Evolutionary conservation across 2,329 filamentous ascomycete species (phyloP), one percentile per base, ranked within the genome.

Genomic region (Phialophora tarda): DNA sequence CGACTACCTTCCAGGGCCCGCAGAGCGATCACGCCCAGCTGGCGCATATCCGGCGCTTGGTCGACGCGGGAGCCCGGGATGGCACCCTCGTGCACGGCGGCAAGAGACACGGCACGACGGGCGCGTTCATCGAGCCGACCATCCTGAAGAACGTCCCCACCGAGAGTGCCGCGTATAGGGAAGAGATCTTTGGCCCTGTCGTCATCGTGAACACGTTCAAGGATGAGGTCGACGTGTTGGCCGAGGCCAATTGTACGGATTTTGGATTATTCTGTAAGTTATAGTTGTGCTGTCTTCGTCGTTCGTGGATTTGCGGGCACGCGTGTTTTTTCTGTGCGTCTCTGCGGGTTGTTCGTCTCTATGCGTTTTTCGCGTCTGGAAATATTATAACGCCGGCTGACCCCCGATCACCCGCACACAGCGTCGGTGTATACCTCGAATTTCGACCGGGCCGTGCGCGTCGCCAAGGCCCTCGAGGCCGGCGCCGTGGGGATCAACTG

Each of bases 11-110:
- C 63, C 83, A 88, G 1, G 89, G 88, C 0, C 89, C 89, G 0
- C 77, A 90, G 1, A 86, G 88, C 66, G 91, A 90, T 76, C 76
- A 82, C 69, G 84, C 86, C 82, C 88, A 91, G 75, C 90, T 83
- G 72, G 84, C 88, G 44, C 83, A 82, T 28, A 85, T 87, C 28
- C 84, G 83, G 71, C 75, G 79, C 11, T 82, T 88, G 67, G 81
- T 89, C 60, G 79, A 80, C 5, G 84, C 87, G 58, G 85, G 83
- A 63, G 80, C 82, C 71, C 78, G 79, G 68, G 82, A 85, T 44
- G 84, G 1, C 70, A 80, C 14, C 85, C 83, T 21, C 84, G 85
- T 59, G 74, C 78, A 28, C 75, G 79, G 12, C 69, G 70, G 17
- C 59, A 73, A 2, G 21, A 47, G 38, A 76, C 82, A 62, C 87